Evolutionary conservation across 768 basidiomycete genomes (phyloP).

Genomic region (Mrakia gelida): DNA sequence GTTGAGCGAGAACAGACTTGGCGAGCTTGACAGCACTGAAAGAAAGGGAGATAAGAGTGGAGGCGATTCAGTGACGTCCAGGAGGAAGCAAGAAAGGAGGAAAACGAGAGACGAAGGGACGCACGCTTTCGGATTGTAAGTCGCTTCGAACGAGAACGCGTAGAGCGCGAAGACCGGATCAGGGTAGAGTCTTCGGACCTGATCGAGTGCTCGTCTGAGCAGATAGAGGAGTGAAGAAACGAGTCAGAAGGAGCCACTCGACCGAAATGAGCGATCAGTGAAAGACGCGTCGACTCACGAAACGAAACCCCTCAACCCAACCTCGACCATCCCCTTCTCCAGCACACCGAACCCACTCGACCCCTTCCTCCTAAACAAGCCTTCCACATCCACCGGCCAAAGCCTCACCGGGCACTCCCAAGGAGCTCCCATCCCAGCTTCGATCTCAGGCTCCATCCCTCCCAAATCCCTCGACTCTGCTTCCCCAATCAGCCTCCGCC

Average conservation of each 20-base stretch:
- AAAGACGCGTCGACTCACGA: background rate
- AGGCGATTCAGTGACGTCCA: background rate
- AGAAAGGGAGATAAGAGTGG: background rate
- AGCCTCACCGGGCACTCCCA: conserved; percentile 40
- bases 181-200: conserved; percentile 35
- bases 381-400: conserved; percentile 37
- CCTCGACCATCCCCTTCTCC: conserved; percentile 35
- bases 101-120: background rate
- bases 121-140: conserved; percentile 38
- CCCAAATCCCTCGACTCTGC: conserved; percentile 28
- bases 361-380: conserved; percentile 36
- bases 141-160: conserved; percentile 43
- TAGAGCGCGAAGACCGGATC: conserved; percentile 43
- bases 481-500: conserved; percentile 39
- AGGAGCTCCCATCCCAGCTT: conserved; percentile 34
- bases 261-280: background rate
- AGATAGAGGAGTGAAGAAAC: background rate
- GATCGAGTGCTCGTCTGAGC: conserved; percentile 36
- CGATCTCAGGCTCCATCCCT: conserved; percentile 43
- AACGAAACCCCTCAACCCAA: conserved; percentile 6
- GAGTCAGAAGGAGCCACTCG: background rate
- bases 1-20: conserved; percentile 42
- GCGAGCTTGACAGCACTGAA: conserved; percentile 44
- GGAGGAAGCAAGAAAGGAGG: background rate
- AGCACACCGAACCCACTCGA: conserved; percentile 37